Percentiles rank a stretch among this genome's conserved stretches.
Evolutionary conservation across 2,329 filamentous ascomycete genomes (phyloP).

Genomic region (Chalara sp.): DNA sequence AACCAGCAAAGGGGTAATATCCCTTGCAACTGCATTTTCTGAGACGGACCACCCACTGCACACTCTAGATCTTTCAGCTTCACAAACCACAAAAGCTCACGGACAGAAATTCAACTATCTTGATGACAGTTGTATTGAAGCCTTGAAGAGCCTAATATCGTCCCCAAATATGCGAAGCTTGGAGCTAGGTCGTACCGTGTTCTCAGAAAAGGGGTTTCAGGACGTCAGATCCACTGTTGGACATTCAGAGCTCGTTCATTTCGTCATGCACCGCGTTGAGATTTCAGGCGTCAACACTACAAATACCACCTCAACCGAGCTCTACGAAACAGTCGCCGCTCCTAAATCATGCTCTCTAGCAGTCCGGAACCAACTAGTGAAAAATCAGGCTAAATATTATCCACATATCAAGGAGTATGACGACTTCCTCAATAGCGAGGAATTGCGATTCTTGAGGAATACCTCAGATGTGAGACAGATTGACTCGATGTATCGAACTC

Average conservation of each 20-base stretch:
- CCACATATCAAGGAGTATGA: conserved; percentile 7
- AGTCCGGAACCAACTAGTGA: conserved; percentile 5
- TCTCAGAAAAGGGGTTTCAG: conserved; percentile 2
- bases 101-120: too few species aligned
- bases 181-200: conserved; percentile 8
- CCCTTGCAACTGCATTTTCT: conserved; percentile 4
- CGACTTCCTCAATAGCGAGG: conserved; percentile 19
- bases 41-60: neutral
- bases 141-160: too few species aligned
- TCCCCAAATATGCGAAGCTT: neutral
- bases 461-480: conserved; percentile 34
- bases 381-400: conserved; percentile 10
- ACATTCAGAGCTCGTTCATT: conserved; percentile 6
- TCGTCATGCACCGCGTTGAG: conserved; percentile 5
- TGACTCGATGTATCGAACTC: conserved; percentile 37
- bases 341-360: conserved; percentile 9
- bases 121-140: too few species aligned
- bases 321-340: conserved; percentile 1
- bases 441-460: conserved; percentile 35
- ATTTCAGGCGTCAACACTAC: neutral
- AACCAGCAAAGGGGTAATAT: conserved; percentile 7
- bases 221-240: conserved; percentile 3
- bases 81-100: too few species aligned
- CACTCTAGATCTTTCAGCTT: too few species aligned
- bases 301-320: neutral